A percentile compares a stretch with the other conserved stretches of the same genome.
Evolutionary conservation across 768 basidiomycete species (phyloP).

Genomic region (Rubroboletus satanas): DNA sequence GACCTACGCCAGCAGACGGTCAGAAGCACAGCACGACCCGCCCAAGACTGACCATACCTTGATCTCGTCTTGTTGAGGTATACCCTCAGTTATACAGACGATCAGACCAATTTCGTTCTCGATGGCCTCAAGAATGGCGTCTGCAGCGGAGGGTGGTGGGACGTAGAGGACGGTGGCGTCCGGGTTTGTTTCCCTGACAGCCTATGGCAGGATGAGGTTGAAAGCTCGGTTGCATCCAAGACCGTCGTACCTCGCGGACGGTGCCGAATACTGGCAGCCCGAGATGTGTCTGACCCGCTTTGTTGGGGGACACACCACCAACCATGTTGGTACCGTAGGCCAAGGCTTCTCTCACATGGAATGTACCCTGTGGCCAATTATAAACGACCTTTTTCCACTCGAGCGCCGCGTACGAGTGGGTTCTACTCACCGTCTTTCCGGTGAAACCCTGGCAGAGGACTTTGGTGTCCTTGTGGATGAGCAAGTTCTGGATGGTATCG

Average conservation of each 20-base stretch:
- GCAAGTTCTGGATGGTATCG: constrained; percentile 86
- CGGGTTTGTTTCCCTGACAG: constrained; percentile 79
- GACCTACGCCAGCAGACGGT: constrained; percentile 47
- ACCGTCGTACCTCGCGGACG: constrained; percentile 71
- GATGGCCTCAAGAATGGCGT: constrained; percentile 98
- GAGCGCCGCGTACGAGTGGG: not conserved
- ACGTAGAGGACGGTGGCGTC: constrained; percentile 98
- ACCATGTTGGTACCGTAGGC: constrained; percentile 97
- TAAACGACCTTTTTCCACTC: constrained; percentile 1
- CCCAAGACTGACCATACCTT: constrained; percentile 45
- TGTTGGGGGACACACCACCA: constrained; percentile 94
- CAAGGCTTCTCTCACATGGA: constrained; percentile 91
- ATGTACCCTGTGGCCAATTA: constrained; percentile 67
- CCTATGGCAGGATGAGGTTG: constrained; percentile 43
- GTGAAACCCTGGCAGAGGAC: constrained; percentile 92
- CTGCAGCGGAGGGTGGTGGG: constrained; percentile 92
- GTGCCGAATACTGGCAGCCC: constrained; percentile 92
- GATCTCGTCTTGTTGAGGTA: constrained; percentile 97
- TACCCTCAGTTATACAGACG: constrained; percentile 98
- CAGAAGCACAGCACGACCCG: not conserved
- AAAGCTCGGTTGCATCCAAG: not conserved
- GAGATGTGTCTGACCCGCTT: constrained; percentile 93
- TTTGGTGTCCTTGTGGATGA: constrained; percentile 91
- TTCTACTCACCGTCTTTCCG: constrained; percentile 79
- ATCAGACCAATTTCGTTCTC: constrained; percentile 97